A percentile compares a stretch with the other conserved stretches of the same genome.
Conservation (phyloP, 306 rosid species). For the Datisca glomerata region DNA sequence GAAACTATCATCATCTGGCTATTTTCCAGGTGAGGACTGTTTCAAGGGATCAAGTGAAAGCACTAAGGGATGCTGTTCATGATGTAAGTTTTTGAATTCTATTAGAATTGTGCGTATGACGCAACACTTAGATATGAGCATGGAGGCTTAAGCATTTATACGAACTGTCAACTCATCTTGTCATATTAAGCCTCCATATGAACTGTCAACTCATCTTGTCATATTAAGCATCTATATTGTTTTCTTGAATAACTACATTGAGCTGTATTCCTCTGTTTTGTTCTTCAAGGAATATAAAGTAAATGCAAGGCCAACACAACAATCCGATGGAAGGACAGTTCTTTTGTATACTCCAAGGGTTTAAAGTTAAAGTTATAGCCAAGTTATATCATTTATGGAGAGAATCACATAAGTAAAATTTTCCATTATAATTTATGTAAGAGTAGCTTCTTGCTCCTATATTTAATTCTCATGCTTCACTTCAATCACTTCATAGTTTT, state of each 20-base stretch:
- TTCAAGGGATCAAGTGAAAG: constrained; percentile 45
- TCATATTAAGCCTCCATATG: background rate
- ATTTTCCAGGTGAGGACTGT: constrained; percentile 46
- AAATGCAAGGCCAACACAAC: constrained; percentile 64
- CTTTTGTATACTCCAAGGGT: constrained; percentile 20
- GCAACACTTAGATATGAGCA: background rate
- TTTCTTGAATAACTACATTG: too few species aligned
- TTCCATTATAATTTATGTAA: too few species aligned
- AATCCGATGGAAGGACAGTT: constrained; percentile 30
- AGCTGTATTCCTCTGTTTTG: background rate
- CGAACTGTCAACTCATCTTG: background rate
- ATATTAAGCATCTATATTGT: background rate
- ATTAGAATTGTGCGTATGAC: background rate
- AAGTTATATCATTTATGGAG: too few species aligned
- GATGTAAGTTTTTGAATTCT: constrained; percentile 31
- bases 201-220: background rate
- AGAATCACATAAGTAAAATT: too few species aligned
- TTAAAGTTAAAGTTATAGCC: too few species aligned
- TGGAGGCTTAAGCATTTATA: background rate
- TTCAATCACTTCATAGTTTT: too few species aligned
- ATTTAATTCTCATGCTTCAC: too few species aligned
- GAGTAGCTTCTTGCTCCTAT: too few species aligned
- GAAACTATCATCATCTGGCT: background rate
- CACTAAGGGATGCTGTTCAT: constrained; percentile 37
- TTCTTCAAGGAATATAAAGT: constrained; percentile 27